Evolutionary conservation across 1,139 yeast species (phyloP), one percentile per base, ranked within the genome.

Genomic region (Debaryomyces nepalensis): DNA sequence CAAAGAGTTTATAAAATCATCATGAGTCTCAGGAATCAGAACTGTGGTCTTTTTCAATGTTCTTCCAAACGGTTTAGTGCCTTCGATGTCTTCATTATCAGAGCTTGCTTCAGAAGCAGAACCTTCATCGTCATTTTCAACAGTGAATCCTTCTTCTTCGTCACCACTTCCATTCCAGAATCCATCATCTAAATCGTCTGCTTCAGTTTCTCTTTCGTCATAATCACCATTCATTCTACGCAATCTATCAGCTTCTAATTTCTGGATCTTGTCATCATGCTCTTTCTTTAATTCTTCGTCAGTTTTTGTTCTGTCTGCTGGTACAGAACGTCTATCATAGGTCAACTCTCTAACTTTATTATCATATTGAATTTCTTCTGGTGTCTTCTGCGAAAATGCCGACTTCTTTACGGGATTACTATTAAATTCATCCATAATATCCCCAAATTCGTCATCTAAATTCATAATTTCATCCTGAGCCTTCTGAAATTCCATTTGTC

Each of bases 231-330:
- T 82, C 99, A 95, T 93, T 69, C 99, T 81, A 48, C 80, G 81
- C 49, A 79, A 59, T 61, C 98, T 77, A 44, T 82, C 95, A 36
- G 78, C 80, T 59, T 90, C 97, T 47, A 89, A 72, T 54, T 81
- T 79, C 54, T 80, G 79, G 66, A 77, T 73, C 54, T 78, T 81
- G 27, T 83, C 90, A 5, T 77, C 81, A 50, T 79, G 80, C 57
- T 88, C 97, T 41, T 76, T 71, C 32, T 72, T 76, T 15, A 90
- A 48, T 63, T 95, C 99, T 59, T 93, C 97, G 1, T 81, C 88
- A 0, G 98, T 91, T 65, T 91, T 89, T 1, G 97, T 90, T 63
- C 97, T 77, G 47, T 90, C 97, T n/a, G 95, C 82, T n/a, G 99
- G 99, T 7, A 80, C 90, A 0, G 98, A 91, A 54, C 98, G 78